Evolutionary conservation across 1,284 basidiomycete species (phyloP).

Genomic region (Pisolithus thermaeus): DNA sequence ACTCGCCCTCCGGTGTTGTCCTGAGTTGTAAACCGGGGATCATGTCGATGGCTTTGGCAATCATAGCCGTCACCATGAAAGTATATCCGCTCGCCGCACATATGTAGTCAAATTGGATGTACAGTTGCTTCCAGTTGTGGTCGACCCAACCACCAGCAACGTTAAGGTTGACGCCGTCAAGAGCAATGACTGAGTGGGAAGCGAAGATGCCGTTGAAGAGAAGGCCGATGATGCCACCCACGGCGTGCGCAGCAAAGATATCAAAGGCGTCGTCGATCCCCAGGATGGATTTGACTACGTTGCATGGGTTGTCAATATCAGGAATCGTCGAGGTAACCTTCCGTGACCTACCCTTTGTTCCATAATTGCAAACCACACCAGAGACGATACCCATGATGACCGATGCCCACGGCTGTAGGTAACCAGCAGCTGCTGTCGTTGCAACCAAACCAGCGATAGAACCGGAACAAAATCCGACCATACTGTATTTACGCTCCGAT

Average conservation of each 20-base stretch:
- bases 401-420: slow-evolving; percentile 61
- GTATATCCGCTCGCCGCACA: slow-evolving; percentile 62
- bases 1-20: slow-evolving; percentile 74
- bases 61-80: slow-evolving; percentile 62
- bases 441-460: slow-evolving; percentile 87
- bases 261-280: slow-evolving; percentile 82
- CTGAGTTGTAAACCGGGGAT: slow-evolving; percentile 77
- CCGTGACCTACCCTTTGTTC: slow-evolving; percentile 65
- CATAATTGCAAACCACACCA: slow-evolving; percentile 79
- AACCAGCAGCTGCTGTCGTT: slow-evolving; percentile 75
- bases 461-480: slow-evolving; percentile 88
- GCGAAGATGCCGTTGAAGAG: slow-evolving; percentile 80
- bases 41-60: slow-evolving; percentile 67
- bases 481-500: slow-evolving; percentile 73
- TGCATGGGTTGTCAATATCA: slow-evolving; percentile 7
- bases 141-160: slow-evolving; percentile 69
- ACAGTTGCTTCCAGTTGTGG: slow-evolving; percentile 67
- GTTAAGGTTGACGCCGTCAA: slow-evolving; percentile 72
- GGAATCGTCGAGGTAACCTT: slow-evolving; percentile 10
- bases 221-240: slow-evolving; percentile 85
- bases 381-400: slow-evolving; percentile 75
- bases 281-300: slow-evolving; percentile 58
- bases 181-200: slow-evolving; percentile 50
- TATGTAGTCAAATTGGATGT: slow-evolving; percentile 82
- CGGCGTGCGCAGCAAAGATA: slow-evolving; percentile 84